Evolutionary conservation across 169 alveolate genomes (phyloP), one percentile per base, ranked within the genome.

Genomic region (Neospora caninum): DNA sequence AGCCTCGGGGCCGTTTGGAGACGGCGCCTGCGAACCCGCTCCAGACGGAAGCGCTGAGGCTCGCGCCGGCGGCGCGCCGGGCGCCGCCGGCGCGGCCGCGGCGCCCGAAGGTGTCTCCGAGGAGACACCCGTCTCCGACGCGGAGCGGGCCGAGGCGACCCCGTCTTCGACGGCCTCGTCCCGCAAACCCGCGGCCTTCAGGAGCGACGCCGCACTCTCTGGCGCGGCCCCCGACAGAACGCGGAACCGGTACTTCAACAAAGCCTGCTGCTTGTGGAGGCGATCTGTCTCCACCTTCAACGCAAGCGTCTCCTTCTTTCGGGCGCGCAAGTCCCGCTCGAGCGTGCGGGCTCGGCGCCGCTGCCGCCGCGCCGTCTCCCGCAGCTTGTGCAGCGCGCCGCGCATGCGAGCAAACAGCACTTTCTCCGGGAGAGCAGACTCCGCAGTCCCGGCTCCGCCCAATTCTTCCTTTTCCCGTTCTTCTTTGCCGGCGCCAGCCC

Each of bases 241-340:
- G 0, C n/a, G 38, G 27, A 73, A 34, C 39, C 84, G 39, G 84
- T 73, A 73, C 45, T 36, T 31, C 45, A 73, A 20, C 42, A 73
- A 43, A 18, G 84, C 42, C 45, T 34, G 49, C 20, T 73, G 84
- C 42, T 73, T 73, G 43, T 73, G 39, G 43, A 73, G 43, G 2
- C 84, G 39, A n/a, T 73, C 84, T 34, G 43, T 73, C 84, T 73
- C 84, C 84, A 73, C 84, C n/a, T 73, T 73, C 42, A 73, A 43
- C n/a, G 84, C 39, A 73, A 36, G 49, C 18, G 43, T n/a, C 84
- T 73, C 84, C 84, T 73, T 31, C 45, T 34, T 73, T 73, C 43
- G 39, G 27, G 13, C 84, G 39, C 84, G 49, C 20, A 73, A n/a
- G 43, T 22, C 42, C 43, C 18, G 39, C 42, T 73, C 84, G 39